Evolutionary conservation across 2,329 filamentous ascomycete genomes (phyloP).

Genomic region (Bipolaris gigantea): DNA sequence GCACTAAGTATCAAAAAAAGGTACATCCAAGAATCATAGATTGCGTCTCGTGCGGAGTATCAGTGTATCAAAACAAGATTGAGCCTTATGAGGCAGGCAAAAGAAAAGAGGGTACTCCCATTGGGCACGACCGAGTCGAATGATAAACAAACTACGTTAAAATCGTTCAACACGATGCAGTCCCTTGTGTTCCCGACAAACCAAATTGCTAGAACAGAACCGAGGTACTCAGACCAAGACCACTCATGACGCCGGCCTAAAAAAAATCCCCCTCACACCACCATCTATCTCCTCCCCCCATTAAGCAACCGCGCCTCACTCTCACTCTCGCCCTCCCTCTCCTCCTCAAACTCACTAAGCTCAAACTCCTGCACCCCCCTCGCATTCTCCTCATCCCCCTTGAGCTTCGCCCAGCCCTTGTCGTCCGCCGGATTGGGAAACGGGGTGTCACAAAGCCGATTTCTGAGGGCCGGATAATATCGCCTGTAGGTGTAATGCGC

Average conservation of each 20-base stretch:
- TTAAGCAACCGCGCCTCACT: slow-evolving; percentile 28
- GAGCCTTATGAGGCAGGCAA: too few species aligned
- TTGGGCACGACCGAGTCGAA: too few species aligned
- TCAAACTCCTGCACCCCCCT: slow-evolving; percentile 40
- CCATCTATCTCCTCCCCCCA: slow-evolving; percentile 13
- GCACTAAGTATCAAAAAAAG: too few species aligned
- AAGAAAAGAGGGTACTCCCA: too few species aligned
- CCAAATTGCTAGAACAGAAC: too few species aligned
- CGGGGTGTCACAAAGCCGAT: slow-evolving; percentile 55
- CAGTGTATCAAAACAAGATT: too few species aligned
- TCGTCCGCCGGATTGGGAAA: slow-evolving; percentile 48
- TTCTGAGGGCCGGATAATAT: slow-evolving; percentile 60
- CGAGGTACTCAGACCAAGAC: background rate
- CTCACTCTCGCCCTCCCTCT: slow-evolving; percentile 30
- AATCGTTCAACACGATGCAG: too few species aligned
- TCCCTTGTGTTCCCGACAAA: too few species aligned
- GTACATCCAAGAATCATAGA: too few species aligned
- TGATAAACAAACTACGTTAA: too few species aligned
- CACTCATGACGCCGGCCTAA: background rate
- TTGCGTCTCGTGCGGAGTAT: too few species aligned
- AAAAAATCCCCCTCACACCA: background rate
- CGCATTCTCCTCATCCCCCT: slow-evolving; percentile 51
- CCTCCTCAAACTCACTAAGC: slow-evolving; percentile 39
- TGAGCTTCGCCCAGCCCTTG: slow-evolving; percentile 43
- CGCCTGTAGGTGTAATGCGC: slow-evolving; percentile 62